Conservation (phyloP, 2,329 filamentous ascomycete species). For the Fusarium albosuccineum region DNA sequence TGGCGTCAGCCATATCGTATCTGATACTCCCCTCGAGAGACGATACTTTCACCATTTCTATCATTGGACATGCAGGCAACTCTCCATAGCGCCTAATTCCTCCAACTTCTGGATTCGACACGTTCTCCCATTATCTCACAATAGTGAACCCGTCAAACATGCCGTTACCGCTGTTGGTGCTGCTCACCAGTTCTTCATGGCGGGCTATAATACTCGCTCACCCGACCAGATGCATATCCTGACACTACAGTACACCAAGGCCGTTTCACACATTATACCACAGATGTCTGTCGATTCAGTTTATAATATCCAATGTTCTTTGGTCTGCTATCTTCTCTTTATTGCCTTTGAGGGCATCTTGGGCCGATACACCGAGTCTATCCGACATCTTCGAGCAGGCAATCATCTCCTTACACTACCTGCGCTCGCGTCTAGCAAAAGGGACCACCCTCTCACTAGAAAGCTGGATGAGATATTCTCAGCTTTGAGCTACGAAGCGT, state of each 20-base stretch:
- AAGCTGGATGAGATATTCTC: neutral
- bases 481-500: neutral
- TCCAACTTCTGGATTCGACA: neutral
- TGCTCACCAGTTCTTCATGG: neutral
- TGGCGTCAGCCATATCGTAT: neutral
- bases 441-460: neutral
- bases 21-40: neutral
- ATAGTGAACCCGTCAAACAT: neutral
- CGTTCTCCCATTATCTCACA: neutral
- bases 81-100: neutral
- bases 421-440: neutral
- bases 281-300: neutral
- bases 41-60: neutral
- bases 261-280: neutral
- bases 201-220: neutral
- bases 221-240: too few species aligned
- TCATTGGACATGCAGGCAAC: neutral
- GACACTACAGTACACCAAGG: neutral
- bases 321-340: neutral
- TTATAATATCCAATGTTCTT: neutral
- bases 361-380: neutral
- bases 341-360: neutral
- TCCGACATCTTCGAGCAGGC: neutral
- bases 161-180: neutral
- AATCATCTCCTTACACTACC: neutral